phyloP scores from a whole-genome alignment of 2,329 filamentous ascomycete genomes.

The Xylariaceae sp. region DNA sequence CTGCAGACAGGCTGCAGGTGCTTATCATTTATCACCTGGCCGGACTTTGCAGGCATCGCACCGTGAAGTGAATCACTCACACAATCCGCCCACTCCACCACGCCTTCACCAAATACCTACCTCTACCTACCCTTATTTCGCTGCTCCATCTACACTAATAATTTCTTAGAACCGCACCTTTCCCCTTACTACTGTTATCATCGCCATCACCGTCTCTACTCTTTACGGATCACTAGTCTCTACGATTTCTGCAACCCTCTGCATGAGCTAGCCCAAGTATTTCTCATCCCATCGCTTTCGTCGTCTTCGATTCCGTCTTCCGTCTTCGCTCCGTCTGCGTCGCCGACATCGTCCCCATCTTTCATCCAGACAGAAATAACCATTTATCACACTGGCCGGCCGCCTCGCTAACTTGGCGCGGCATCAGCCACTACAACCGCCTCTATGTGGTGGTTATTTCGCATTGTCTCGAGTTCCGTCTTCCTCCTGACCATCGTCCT shows the following conservation, averaged over 20 bases:
- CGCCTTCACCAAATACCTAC: neutral
- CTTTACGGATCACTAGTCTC: too few relatives aligned
- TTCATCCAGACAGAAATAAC: neutral
- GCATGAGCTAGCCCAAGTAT: too few relatives aligned
- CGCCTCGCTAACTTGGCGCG: conserved; percentile 33
- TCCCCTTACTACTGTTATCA: neutral
- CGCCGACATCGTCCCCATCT: neutral
- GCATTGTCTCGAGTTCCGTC: conserved; percentile 70
- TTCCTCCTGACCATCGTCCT: conserved; percentile 92
- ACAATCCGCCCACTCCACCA: neutral
- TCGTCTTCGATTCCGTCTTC: neutral
- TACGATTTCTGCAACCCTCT: too few relatives aligned
- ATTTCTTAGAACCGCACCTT: conserved; percentile 1
- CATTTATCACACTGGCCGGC: conserved; percentile 26
- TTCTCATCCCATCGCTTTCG: neutral
- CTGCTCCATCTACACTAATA: neutral
- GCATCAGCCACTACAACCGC: conserved; percentile 38
- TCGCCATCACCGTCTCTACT: too few relatives aligned
- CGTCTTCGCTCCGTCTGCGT: too few relatives aligned
- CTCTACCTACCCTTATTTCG: neutral
- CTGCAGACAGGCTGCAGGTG: too few relatives aligned
- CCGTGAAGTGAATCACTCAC: conserved; percentile 7
- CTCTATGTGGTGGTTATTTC: conserved; percentile 78
- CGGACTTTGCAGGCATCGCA: neutral
- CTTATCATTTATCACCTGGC: too few relatives aligned